phyloP scores from a whole-genome alignment of 2,329 filamentous ascomycete genomes.

The Curvularia eragrostidis region DNA sequence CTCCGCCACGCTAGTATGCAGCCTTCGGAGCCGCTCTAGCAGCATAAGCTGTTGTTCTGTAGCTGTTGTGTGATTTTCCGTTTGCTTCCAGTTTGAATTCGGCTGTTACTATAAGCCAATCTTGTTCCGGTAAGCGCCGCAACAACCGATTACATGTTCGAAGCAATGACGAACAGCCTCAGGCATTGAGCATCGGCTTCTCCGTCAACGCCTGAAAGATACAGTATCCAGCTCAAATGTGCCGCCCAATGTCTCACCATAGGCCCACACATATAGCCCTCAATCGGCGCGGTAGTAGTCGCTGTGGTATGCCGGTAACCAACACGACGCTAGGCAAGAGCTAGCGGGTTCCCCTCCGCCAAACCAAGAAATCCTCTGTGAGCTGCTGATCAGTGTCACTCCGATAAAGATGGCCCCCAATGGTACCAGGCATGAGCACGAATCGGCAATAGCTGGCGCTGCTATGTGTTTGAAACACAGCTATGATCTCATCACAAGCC shows the following conservation, averaged over 20 bases:
- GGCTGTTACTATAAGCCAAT: conserved; percentile 6
- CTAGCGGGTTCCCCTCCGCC: not conserved
- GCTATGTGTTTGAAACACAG: not conserved
- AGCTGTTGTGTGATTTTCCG: conserved; percentile 10
- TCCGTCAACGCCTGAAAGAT: conserved; percentile 4
- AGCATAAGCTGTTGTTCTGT: not conserved
- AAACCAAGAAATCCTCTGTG: conserved; percentile 1
- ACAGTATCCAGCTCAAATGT: conserved; percentile 4
- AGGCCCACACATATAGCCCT: conserved; percentile 13
- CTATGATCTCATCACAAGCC: not conserved
- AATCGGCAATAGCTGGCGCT: not conserved
- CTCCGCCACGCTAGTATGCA: conserved; percentile 24
- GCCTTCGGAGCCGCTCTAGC: conserved; percentile 10
- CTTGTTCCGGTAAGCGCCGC: conserved; percentile 13
- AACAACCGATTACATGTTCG: conserved; percentile 10
- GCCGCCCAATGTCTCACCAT: conserved; percentile 6
- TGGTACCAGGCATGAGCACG: conserved; percentile 9
- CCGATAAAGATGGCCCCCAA: conserved; percentile 7
- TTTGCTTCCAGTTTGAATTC: conserved; percentile 6
- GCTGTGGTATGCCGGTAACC: conserved; percentile 11
- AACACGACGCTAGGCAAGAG: conserved; percentile 13
- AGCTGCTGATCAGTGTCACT: conserved; percentile 12
- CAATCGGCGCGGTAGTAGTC: conserved; percentile 2
- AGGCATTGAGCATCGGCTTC: conserved; percentile 11
- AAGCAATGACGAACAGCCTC: conserved; percentile 9